A percentile compares a stretch with the other conserved stretches of the same genome.
Conservation (phyloP, 306 rosid species). For the Argentina anserina region DNA sequence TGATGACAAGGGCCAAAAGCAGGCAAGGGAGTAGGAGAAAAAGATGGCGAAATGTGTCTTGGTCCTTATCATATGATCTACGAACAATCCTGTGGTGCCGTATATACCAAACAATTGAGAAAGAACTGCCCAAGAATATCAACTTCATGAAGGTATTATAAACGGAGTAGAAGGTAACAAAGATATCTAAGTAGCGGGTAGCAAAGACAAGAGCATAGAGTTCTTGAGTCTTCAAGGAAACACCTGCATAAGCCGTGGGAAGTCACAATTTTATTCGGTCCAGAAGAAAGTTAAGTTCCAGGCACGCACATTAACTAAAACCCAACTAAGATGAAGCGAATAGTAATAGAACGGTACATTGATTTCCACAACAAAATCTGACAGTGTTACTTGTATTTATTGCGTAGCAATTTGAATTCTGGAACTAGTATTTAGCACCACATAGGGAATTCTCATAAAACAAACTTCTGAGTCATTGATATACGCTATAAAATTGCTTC, state of each 20-base stretch:
- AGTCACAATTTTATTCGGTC: conserved; percentile 15
- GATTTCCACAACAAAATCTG: not conserved
- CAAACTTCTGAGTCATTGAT: not conserved
- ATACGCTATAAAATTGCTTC: not conserved
- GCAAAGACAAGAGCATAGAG: conserved; percentile 78
- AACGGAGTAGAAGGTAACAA: conserved; percentile 49
- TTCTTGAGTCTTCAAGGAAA: conserved; percentile 90
- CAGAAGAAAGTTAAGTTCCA: not conserved
- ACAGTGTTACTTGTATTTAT: not conserved
- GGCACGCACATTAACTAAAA: not conserved
- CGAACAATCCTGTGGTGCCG: conserved; percentile 73
- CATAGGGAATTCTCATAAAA: not conserved
- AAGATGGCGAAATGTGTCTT: conserved; percentile 75
- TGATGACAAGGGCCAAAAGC: conserved; percentile 56
- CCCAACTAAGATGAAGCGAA: not conserved
- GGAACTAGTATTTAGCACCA: not conserved
- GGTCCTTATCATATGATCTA: conserved; percentile 83
- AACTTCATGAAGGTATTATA: conserved; percentile 82
- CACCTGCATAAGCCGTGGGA: conserved; percentile 44
- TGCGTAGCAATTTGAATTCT: not conserved
- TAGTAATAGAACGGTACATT: not conserved
- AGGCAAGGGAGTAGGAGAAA: conserved; percentile 72
- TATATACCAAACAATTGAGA: conserved; percentile 91
- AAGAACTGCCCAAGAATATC: conserved; percentile 81
- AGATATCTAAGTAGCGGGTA: conserved; percentile 77